These are phyloP conservation scores for Mycena leptocephala DNA, from an alignment of 768 basidiomycete genomes.

Conservation along the genomic window DNA sequence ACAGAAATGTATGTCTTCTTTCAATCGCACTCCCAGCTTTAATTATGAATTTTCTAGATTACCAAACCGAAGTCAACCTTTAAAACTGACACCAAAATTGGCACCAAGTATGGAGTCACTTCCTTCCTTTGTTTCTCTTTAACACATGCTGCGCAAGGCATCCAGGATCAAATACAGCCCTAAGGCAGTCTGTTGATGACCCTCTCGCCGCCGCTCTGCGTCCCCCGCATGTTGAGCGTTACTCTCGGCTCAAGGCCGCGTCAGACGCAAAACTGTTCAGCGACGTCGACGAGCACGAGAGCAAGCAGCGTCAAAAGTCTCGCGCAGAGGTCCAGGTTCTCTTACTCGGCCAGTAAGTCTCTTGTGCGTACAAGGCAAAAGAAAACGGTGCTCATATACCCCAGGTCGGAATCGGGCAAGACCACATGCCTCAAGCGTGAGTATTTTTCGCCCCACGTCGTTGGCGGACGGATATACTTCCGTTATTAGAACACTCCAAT, in stretches of 20 bases:
- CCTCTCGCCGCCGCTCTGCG: conserved; percentile 78
- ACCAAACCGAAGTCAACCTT: no score
- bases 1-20: no score
- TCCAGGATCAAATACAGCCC: conserved; percentile 45
- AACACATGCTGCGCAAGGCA: conserved; percentile 55
- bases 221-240: conserved; percentile 79
- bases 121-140: conserved; percentile 30
- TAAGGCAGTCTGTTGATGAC: conserved; percentile 70
- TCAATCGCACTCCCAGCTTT: no score
- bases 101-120: no score
- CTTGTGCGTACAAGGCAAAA: neutral
- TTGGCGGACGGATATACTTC: conserved; percentile 27
- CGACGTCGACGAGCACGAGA: conserved; percentile 84
- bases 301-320: conserved; percentile 70
- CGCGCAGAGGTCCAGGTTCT: conserved; percentile 83
- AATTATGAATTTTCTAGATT: no score
- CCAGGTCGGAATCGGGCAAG: conserved; percentile 86
- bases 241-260: conserved; percentile 77
- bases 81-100: no score
- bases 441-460: conserved; percentile 49
- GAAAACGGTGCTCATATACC: conserved; percentile 19
- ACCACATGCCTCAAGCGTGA: conserved; percentile 92
- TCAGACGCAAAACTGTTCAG: conserved; percentile 81
- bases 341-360: conserved; percentile 77
- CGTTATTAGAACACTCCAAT: conserved; percentile 33